These are phyloP conservation scores for Boletellus deceptivus DNA, from an alignment of 1,284 basidiomycete genomes.

Conservation along the genomic window DNA sequence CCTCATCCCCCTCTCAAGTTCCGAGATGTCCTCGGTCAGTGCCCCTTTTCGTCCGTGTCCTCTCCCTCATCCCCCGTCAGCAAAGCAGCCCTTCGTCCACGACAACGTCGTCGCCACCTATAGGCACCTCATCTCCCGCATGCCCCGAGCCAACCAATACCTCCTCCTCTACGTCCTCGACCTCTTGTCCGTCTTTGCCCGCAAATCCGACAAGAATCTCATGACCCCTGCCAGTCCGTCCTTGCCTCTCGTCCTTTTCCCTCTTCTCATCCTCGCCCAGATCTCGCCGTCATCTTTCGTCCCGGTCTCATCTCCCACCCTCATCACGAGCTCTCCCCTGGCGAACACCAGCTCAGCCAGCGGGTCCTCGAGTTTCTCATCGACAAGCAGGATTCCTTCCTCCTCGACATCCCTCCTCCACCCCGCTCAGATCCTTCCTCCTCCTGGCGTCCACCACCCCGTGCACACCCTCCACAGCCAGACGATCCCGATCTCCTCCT, in stretches of 20 bases:
- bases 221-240: slow-evolving; percentile 92
- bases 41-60: slow-evolving; percentile 16
- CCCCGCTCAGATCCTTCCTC: slow-evolving; percentile 38
- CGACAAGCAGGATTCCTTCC: slow-evolving; percentile 82
- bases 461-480: slow-evolving; percentile 10
- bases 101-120: slow-evolving; percentile 75
- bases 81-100: slow-evolving; percentile 61
- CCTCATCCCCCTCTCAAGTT: slow-evolving; percentile 53
- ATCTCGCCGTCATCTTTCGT: slow-evolving; percentile 92
- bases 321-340: slow-evolving; percentile 75
- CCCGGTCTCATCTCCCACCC: slow-evolving; percentile 91
- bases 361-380: slow-evolving; percentile 94
- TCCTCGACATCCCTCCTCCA: slow-evolving; percentile 77
- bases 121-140: slow-evolving; percentile 78
- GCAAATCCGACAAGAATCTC: slow-evolving; percentile 87
- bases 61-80: slow-evolving; percentile 35
- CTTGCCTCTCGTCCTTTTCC: neutral
- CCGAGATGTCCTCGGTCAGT: slow-evolving; percentile 73
- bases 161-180: slow-evolving; percentile 95
- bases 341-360: slow-evolving; percentile 86
- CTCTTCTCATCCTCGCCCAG: slow-evolving; percentile 40
- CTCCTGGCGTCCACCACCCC: slow-evolving; percentile 28
- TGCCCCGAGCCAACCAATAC: slow-evolving; percentile 90
- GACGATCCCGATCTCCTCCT: slow-evolving; percentile 39
- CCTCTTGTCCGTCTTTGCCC: slow-evolving; percentile 90